Base-by-base conservation (phyloP, 345 rosid genomes). In the Bruguiera parviflora region DNA sequence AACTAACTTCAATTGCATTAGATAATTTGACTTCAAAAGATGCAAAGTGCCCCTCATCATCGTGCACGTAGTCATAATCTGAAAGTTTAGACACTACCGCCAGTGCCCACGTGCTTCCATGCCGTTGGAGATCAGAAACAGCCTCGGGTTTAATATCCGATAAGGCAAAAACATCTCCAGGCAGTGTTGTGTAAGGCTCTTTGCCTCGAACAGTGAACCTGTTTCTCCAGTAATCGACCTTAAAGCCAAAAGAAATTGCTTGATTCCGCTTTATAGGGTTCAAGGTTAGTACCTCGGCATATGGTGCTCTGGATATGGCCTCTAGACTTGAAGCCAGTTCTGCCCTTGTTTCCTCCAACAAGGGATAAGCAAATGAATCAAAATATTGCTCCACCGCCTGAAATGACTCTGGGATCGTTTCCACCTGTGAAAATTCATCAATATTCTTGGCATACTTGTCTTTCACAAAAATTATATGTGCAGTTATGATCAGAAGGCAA, bases 331-430 rank as follows among this genome's bases (percentile, higher is more conserved):
- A 84, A 63, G 19, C 20, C 32, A 86, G 33, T 8, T 46, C 63
- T 0, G 80, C 75, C 20, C 88, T 63, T 1, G 88, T 81, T 72
- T 86, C 88, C 33, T 86, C 90, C 67, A 84, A 55, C 22, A 86
- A 47, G 18, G 90, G 86, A 39, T 10, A 10, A 4, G 15, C 25
- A 37, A 62, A 22, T 1, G 51, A 21, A 19, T 28, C 10, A 62
- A 62, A 37, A 21, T 39, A 39, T 62, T 62, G 65, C 52, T 62
- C 9, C 52, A 37, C 31, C 24, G 47, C 5, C 51, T 2, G 29
- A 8, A 62, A 62, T 37, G 29, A 43, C 4, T 29, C 18, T 19
- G 66, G 47, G 24, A 11, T 22, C 20, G 16, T 63, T 63, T 43
- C 66, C 66, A 63, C 31, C 66, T 63, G 49, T 2, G 49, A 43